Evolutionary conservation across 257 asterid genomes (phyloP), one percentile per base, ranked within the genome.

Genomic region (Knoxia roxburghii): DNA sequence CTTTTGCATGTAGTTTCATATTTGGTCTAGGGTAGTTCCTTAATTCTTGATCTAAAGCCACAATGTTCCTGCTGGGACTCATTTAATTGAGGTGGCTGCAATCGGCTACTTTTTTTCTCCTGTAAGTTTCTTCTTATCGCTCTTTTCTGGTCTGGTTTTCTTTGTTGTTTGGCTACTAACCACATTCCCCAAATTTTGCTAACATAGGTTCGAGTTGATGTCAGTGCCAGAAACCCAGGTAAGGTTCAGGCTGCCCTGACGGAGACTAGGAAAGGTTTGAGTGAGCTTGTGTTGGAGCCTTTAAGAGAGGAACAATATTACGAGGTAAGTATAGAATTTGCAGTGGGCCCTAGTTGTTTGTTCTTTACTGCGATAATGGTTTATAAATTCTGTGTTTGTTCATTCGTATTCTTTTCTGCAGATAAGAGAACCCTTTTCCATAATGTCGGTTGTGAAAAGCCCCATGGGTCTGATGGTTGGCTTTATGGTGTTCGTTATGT

Each of bases 391-490:
- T 18, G 29, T 21, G 24, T 61, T n/a, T 13, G 30, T 41, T 64
- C 7, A 74, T 58, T 58, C 37, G 65, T 29, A 27, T 59, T 72
- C 65, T 70, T 72, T 68, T 41, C 17, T 78, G 81, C 95, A 93
- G 99, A 67, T 81, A 65, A 84, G 95, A 73, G 97, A 93, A 76
- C 99, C 97, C 59, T 93, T 90, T 90, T 68, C 78, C 49, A 32
- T 83, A 46, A 61, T 88, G 89, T 86, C 97, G 54, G 40, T 93
- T 17, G 69, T 90, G 82, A 93, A 93, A 70, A 93, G 99, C 81
- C 97, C 96, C 1, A 90, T 93, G 99, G 97, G 99, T 59, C 75
- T 93, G 95, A 93, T 90, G 99, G 78, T 93, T n/a, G 97, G 99
- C 23, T 93, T 93, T 73, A 88, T 93, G 99, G 87, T 73, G 66